These are phyloP conservation scores for Citrus sp. DNA, from an alignment of 345 rosid species.

Conservation along the genomic window DNA sequence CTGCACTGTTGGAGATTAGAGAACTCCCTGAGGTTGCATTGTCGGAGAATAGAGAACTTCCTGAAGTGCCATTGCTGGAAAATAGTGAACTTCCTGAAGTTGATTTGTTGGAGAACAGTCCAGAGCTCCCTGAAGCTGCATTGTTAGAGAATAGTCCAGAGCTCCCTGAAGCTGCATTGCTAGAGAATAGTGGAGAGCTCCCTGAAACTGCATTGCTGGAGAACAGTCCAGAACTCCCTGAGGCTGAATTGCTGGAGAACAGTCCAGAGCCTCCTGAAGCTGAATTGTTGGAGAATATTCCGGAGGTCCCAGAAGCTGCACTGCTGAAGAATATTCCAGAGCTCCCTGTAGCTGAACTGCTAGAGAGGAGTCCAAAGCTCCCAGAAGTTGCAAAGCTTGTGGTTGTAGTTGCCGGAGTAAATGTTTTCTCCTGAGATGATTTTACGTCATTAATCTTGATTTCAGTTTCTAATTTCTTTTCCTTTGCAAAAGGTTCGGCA, in stretches of 20 bases:
- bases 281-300: constrained; percentile 26
- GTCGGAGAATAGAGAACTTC: not conserved
- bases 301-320: constrained; percentile 39
- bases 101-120: constrained; percentile 11
- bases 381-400: constrained; percentile 22
- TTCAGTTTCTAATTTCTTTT: constrained; percentile 41
- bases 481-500: constrained; percentile 37
- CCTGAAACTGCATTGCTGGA: constrained; percentile 29
- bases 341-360: constrained; percentile 28
- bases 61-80: not conserved
- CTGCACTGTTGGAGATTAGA: constrained; percentile 7
- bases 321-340: constrained; percentile 35
- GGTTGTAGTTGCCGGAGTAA: constrained; percentile 22
- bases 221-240: constrained; percentile 38
- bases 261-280: constrained; percentile 40
- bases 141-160: constrained; percentile 24
- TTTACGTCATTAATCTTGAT: constrained; percentile 36
- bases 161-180: constrained; percentile 30
- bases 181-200: constrained; percentile 34
- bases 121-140: constrained; percentile 10
- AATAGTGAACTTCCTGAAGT: not conserved
- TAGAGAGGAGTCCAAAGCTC: constrained; percentile 21
- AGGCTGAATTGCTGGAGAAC: constrained; percentile 26
- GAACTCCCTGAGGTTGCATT: not conserved
- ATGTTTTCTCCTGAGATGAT: constrained; percentile 31